Evolutionary conservation across 1,284 basidiomycete species (phyloP), one percentile per base, ranked within the genome.

Genomic region (Leccinum solheimii): DNA sequence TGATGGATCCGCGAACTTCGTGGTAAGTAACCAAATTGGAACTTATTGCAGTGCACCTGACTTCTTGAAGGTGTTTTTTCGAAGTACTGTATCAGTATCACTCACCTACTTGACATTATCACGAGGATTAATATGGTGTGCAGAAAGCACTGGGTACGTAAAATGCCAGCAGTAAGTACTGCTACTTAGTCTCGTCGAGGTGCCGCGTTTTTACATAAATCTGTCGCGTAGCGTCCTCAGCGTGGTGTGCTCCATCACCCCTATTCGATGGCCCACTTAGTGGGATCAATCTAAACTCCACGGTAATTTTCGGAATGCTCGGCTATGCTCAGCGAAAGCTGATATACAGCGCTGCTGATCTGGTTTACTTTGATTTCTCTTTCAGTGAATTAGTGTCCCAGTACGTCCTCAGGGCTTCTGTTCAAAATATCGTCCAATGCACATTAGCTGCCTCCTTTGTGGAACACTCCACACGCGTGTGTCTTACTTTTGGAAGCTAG

Each of bases 261-360:
- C 70, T 45, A 72, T 73, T 36, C 77, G 79, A 14, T 83, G 81
- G 81, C 68, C 79, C 45, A 77, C 77, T 1, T 83, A 79, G 57
- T 74, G 77, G 4, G 69, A 81, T 55, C 84, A 81, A 82, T 77
- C 78, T 16, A 65, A 75, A 14, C 72, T 73, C 66, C 80, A 74
- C 16, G 11, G 16, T n/a, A 40, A 10, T 19, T 6, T 10, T 43
- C n/a, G 10, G 40, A 7, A 43, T 43, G n/a, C 40, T 8, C 8
- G 38, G 38, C 38, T n/a, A n/a, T n/a, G 16, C 38, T n/a, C 8
- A 10, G 14, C 56, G 16, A 40, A 36, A n/a, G n/a, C n/a, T 9
- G n/a, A 43, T 43, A 43, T 19, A 9, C 40, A 43, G n/a, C 10
- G 19, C 43, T 21, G 19, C 40, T 19, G n/a, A n/a, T 43, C n/a